Percentiles rank a stretch among this genome's conserved stretches.
Conservation (phyloP, 352 stramenopile species). For the Phytopythium cucurbitacearum region DNA sequence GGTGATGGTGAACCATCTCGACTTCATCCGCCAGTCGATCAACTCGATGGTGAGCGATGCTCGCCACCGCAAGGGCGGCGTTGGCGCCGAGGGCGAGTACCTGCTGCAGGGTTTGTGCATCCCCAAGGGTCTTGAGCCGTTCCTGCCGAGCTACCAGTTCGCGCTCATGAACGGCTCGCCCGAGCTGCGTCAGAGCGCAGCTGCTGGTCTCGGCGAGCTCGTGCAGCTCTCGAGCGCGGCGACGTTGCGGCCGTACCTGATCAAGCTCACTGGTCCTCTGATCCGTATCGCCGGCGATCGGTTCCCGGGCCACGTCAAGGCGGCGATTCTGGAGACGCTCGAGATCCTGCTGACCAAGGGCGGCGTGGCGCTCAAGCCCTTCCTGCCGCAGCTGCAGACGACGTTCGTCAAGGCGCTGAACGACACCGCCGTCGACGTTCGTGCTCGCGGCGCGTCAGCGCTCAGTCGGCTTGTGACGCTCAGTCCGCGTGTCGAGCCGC, state of each 20-base stretch:
- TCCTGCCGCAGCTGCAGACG: constrained; percentile 99
- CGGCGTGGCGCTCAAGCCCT: constrained; percentile 96
- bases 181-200: constrained; percentile 88
- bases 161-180: constrained; percentile 95
- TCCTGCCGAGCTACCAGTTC: constrained; percentile 97
- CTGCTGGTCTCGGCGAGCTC: constrained; percentile 95
- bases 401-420: constrained; percentile 99
- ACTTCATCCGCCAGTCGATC: constrained; percentile 97
- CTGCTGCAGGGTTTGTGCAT: constrained; percentile 77
- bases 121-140: constrained; percentile 92
- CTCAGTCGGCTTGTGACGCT: constrained; percentile 93
- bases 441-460: constrained; percentile 86
- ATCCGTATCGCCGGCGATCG: constrained; percentile 99
- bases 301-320: constrained; percentile 97
- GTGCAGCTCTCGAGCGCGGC: constrained; percentile 89
- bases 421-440: constrained; percentile 93
- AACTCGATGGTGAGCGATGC: constrained; percentile 96
- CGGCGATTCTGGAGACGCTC: constrained; percentile 96
- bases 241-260: constrained; percentile 94
- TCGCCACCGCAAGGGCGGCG: constrained; percentile 90
- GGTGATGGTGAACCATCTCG: constrained; percentile 92
- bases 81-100: constrained; percentile 68
- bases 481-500: constrained; percentile 93
- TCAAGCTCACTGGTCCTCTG: constrained; percentile 96
- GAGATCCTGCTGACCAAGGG: constrained; percentile 96